These are phyloP conservation scores for Tuber magnatum DNA, from an alignment of 495 filamentous ascomycete genomes.

Conservation along the genomic window DNA sequence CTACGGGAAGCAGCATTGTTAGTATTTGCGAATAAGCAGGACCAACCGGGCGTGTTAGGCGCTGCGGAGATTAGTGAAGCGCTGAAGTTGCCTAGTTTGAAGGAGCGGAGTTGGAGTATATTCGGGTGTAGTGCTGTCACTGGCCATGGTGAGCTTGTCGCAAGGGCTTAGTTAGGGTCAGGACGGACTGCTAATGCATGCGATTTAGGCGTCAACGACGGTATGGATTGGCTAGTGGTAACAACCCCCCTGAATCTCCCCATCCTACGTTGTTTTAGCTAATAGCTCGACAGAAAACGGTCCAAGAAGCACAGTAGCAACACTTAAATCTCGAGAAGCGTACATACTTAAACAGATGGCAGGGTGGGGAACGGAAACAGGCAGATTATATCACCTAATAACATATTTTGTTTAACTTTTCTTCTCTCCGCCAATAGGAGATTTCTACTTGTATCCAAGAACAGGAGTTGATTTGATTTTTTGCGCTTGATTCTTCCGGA, in stretches of 20 bases:
- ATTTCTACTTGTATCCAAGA: conserved; percentile 3
- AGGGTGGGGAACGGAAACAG: not conserved
- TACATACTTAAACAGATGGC: not conserved
- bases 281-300: conserved; percentile 18
- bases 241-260: conserved; percentile 42
- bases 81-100: conserved; percentile 75
- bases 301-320: conserved; percentile 18
- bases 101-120: conserved; percentile 98
- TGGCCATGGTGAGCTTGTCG: conserved; percentile 54
- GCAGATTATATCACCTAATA: not conserved
- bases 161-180: not conserved
- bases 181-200: conserved; percentile 21
- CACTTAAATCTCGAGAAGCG: not conserved
- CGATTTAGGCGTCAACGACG: conserved; percentile 64
- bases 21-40: conserved; percentile 98
- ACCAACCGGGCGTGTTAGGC: conserved; percentile 93
- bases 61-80: conserved; percentile 95
- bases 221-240: conserved; percentile 99
- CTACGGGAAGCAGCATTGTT: conserved; percentile 83
- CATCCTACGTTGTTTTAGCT: not conserved
- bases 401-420: not conserved
- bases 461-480: not conserved
- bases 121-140: conserved; percentile 95
- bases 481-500: not conserved
- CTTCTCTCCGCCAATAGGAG: not conserved